phyloP scores from a whole-genome alignment of 2,329 filamentous ascomycete genomes.

The Xylariales sp. region DNA sequence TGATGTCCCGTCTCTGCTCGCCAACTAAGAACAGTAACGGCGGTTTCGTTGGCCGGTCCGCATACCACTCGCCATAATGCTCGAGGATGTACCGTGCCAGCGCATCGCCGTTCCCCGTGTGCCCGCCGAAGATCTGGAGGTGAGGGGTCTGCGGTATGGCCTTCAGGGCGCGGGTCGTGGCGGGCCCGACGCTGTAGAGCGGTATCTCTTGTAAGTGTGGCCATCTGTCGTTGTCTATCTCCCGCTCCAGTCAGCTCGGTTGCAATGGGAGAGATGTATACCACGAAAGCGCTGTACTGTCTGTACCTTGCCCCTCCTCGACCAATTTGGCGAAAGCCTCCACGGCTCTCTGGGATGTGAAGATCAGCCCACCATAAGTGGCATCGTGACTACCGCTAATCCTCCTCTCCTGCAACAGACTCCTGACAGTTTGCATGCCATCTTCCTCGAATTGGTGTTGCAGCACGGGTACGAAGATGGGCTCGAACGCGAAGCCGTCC shows the following conservation, averaged over 20 bases:
- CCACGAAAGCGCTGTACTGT: too few relatives aligned
- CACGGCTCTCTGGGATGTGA: slow-evolving; percentile 79
- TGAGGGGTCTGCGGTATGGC: slow-evolving; percentile 46
- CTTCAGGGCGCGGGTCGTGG: slow-evolving; percentile 69
- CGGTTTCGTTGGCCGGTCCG: slow-evolving; percentile 40
- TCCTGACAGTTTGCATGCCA: slow-evolving; percentile 49
- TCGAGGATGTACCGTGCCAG: slow-evolving; percentile 73
- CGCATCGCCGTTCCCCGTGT: slow-evolving; percentile 79
- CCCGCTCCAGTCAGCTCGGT: too few relatives aligned
- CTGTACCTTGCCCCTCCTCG: slow-evolving; percentile 41
- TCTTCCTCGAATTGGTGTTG: slow-evolving; percentile 63
- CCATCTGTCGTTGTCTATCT: slow-evolving; percentile 32
- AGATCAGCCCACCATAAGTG: slow-evolving; percentile 71
- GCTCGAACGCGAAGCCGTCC: slow-evolving; percentile 45
- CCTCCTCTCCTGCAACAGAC: slow-evolving; percentile 39
- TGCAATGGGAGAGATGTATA: too few relatives aligned
- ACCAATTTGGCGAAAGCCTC: slow-evolving; percentile 69
- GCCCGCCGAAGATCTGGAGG: slow-evolving; percentile 67
- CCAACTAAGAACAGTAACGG: slow-evolving; percentile 83
- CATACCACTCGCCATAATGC: slow-evolving; percentile 62
- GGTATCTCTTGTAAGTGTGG: slow-evolving; percentile 52
- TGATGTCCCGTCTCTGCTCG: slow-evolving; percentile 83
- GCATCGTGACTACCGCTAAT: slow-evolving; percentile 35
- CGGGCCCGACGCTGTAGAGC: slow-evolving; percentile 76
- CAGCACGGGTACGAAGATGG: slow-evolving; percentile 71